Evolutionary conservation across 2,329 filamentous ascomycete species (phyloP).

Genomic region (Blastomyces silverae): DNA sequence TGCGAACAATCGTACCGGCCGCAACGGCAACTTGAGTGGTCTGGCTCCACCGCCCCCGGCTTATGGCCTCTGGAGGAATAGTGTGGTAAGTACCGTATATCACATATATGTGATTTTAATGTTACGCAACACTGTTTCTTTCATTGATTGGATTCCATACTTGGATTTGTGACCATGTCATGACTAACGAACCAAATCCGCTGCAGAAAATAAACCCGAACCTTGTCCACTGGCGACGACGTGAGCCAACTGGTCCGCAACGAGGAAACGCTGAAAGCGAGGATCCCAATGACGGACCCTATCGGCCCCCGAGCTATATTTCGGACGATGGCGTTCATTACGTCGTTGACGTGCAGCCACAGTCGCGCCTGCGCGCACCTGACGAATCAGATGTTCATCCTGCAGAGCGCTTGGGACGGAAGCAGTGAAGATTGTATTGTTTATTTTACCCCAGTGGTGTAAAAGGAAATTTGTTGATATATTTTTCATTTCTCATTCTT

Average conservation of each 20-base stretch:
- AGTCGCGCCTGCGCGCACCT: neutral
- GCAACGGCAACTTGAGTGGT: slow-evolving; percentile 31
- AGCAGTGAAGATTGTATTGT: slow-evolving; percentile 1
- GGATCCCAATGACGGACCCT: slow-evolving; percentile 25
- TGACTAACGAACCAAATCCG: slow-evolving; percentile 5
- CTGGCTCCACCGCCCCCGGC: slow-evolving; percentile 60
- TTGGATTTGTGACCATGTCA: neutral
- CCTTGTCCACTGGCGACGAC: slow-evolving; percentile 72
- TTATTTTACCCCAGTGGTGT: neutral
- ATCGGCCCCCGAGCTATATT: slow-evolving; percentile 66
- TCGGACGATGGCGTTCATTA: slow-evolving; percentile 70
- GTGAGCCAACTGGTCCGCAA: slow-evolving; percentile 29
- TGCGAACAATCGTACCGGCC: neutral
- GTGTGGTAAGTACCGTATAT: slow-evolving; percentile 56
- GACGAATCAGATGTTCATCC: slow-evolving; percentile 42
- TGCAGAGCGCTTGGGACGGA: slow-evolving; percentile 36
- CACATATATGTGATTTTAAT: neutral
- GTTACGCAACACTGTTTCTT: neutral
- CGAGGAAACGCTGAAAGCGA: slow-evolving; percentile 20
- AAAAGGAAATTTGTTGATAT: neutral
- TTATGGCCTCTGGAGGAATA: slow-evolving; percentile 78
- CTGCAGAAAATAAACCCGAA: slow-evolving; percentile 67
- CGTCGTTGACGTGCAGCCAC: slow-evolving; percentile 53
- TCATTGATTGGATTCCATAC: neutral
- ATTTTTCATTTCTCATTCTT: neutral